A percentile compares a stretch with the other conserved stretches of the same genome.
phyloP scores from a whole-genome alignment of 2,329 filamentous ascomycete species.

The Sarocladiaceae sp. region DNA sequence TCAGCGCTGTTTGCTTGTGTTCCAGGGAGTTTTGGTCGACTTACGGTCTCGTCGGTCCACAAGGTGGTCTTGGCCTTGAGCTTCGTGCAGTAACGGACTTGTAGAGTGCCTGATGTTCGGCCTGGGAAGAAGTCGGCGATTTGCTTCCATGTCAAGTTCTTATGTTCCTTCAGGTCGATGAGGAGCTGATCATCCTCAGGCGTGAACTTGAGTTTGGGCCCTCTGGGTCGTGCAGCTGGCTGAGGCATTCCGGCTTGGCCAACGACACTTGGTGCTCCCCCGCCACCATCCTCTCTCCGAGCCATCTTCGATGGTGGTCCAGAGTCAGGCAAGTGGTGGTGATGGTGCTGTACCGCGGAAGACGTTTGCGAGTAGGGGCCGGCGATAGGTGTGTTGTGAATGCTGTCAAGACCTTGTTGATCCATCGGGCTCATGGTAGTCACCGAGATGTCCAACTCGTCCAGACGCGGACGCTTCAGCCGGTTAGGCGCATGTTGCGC shows the following conservation, averaged over 20 bases:
- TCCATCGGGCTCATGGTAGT: slow-evolving; percentile 45
- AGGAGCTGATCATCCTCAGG: slow-evolving; percentile 84
- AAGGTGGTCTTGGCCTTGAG: slow-evolving; percentile 88
- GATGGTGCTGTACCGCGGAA: slow-evolving; percentile 53
- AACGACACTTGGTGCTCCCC: slow-evolving; percentile 75
- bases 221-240: slow-evolving; percentile 72
- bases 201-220: slow-evolving; percentile 90
- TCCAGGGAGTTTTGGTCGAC: slow-evolving; percentile 24
- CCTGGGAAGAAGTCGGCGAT: slow-evolving; percentile 95
- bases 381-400: slow-evolving; percentile 48
- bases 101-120: slow-evolving; percentile 80
- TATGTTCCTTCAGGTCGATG: slow-evolving; percentile 88
- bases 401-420: slow-evolving; percentile 47
- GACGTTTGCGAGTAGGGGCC: slow-evolving; percentile 42
- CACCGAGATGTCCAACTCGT: slow-evolving; percentile 52
- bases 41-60: slow-evolving; percentile 90
- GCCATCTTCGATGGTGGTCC: slow-evolving; percentile 63
- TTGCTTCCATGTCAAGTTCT: slow-evolving; percentile 94
- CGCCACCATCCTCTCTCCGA: slow-evolving; percentile 48
- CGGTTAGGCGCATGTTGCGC: slow-evolving; percentile 24
- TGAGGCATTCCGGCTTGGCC: slow-evolving; percentile 81
- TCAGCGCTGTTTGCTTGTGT: background rate
- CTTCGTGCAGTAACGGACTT: slow-evolving; percentile 93
- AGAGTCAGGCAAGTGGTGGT: slow-evolving; percentile 72
- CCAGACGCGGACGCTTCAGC: slow-evolving; percentile 49